Evolutionary conservation across 768 basidiomycete species (phyloP).

Genomic region (Termitomyces sp.): DNA sequence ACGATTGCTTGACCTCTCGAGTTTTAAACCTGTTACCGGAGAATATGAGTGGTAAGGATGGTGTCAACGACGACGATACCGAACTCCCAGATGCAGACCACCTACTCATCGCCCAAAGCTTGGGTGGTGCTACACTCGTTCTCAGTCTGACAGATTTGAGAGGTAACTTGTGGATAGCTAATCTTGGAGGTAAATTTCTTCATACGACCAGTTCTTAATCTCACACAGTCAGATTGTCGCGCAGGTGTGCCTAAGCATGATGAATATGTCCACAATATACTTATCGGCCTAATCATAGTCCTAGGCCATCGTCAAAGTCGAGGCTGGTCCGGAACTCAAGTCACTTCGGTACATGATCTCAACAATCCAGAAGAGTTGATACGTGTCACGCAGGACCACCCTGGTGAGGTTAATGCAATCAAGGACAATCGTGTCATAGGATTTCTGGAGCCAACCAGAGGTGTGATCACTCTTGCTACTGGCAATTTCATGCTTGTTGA

Average conservation of each 20-base stretch:
- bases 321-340: conserved; percentile 40
- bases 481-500: background rate
- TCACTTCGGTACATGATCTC: conserved; percentile 44
- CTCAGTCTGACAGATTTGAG: conserved; percentile 49
- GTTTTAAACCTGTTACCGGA: conserved; percentile 44
- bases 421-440: conserved; percentile 49
- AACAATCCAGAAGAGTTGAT: conserved; percentile 40
- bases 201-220: background rate
- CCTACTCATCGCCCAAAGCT: conserved; percentile 27
- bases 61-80: conserved; percentile 6
- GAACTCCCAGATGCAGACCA: conserved; percentile 3
- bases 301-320: conserved; percentile 19
- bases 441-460: conserved; percentile 56
- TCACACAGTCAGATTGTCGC: conserved; percentile 16
- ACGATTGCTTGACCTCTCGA: conserved; percentile 41
- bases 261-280: background rate
- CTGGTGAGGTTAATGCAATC: conserved; percentile 46
- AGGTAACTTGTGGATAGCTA: conserved; percentile 57
- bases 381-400: conserved; percentile 49
- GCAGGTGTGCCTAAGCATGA: conserved; percentile 9
- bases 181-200: conserved; percentile 39
- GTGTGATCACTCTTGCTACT: conserved; percentile 29
- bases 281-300: conserved; percentile 8
- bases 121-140: conserved; percentile 55
- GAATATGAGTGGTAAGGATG: conserved; percentile 18